phyloP scores from a whole-genome alignment of 768 basidiomycete species.

The Kwoniella sp. region DNA sequence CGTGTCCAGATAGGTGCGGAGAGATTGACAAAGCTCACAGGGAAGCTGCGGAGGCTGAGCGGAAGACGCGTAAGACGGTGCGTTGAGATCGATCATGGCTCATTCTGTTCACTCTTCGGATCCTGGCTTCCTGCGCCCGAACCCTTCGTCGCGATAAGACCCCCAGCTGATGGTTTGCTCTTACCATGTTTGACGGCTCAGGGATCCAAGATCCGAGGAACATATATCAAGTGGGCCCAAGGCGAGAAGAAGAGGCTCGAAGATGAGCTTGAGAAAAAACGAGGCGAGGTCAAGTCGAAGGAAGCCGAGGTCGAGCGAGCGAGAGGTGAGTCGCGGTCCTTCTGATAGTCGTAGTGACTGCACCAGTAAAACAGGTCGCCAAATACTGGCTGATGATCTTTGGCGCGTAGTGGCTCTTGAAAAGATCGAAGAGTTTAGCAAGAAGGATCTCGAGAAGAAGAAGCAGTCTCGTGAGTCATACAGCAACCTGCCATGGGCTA shows the following conservation, averaged over 20 bases:
- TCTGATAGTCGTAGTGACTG: background rate
- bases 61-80: constrained; percentile 78
- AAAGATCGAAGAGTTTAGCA: constrained; percentile 72
- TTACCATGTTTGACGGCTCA: too few relatives aligned
- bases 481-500: background rate
- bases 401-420: constrained; percentile 69
- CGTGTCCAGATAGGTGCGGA: constrained; percentile 76
- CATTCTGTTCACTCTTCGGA: background rate
- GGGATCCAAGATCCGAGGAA: constrained; percentile 88
- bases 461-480: constrained; percentile 78
- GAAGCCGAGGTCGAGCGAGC: constrained; percentile 75
- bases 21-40: constrained; percentile 73
- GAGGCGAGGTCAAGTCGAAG: constrained; percentile 65
- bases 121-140: background rate
- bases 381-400: constrained; percentile 3
- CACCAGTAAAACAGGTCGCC: background rate
- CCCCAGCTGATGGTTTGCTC: background rate
- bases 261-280: constrained; percentile 62
- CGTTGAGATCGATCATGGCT: too few relatives aligned
- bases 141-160: background rate
- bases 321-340: constrained; percentile 61
- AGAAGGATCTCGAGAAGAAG: constrained; percentile 78
- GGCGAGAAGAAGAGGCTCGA: constrained; percentile 87
- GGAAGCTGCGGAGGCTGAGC: constrained; percentile 70
- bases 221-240: constrained; percentile 82